Evolutionary conservation across 305 asterid species (phyloP), one percentile per base, ranked within the genome.

Genomic region (Salvia sclarea): DNA sequence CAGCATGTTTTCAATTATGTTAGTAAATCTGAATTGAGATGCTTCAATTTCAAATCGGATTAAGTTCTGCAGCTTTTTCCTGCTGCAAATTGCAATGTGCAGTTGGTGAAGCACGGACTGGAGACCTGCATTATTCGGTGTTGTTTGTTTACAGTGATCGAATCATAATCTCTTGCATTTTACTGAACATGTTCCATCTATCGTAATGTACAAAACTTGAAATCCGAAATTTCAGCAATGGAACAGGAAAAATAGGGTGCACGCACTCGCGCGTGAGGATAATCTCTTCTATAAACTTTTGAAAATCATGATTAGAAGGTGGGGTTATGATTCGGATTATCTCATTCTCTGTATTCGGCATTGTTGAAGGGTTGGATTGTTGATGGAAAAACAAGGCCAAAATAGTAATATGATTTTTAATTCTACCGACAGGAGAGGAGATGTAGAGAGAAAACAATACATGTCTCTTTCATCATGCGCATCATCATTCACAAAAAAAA

Each of bases 371-470:
- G n/a, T n/a, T n/a, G n/a, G n/a, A n/a, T n/a, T 45, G 13, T 16
- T 45, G 4, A 16, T 16, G 11, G 33, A 52, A 11, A 35, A 52
- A 4, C 2, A n/a, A 35, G 47, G 47, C 48, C 24, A 55, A 16
- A 20, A 59, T 37, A 9, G 10, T 37, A 37, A 37, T 37, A 8
- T 8, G n/a, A 38, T 38, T 72, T 70, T 73, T 38, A 49, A 59
- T 17, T 64, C 56, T 72, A 70, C 88, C 83, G 88, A 83, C 88
- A 66, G 7, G 21, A 45, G 44, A 53, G 7, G 21, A 45, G 44
- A 53, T 21, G 37, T 64, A 66, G 64, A 62, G 56, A 54, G 43
- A 73, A 40, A 61, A 53, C 61, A 41, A 55, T 67, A 54, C 35
- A 69, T 60, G 84, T 72, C 78, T 70, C 35, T 79, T 72, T 75